These are phyloP conservation scores for Agapanthus africanus DNA, from an alignment of 106 monocot genomes.

Conservation along the genomic window DNA sequence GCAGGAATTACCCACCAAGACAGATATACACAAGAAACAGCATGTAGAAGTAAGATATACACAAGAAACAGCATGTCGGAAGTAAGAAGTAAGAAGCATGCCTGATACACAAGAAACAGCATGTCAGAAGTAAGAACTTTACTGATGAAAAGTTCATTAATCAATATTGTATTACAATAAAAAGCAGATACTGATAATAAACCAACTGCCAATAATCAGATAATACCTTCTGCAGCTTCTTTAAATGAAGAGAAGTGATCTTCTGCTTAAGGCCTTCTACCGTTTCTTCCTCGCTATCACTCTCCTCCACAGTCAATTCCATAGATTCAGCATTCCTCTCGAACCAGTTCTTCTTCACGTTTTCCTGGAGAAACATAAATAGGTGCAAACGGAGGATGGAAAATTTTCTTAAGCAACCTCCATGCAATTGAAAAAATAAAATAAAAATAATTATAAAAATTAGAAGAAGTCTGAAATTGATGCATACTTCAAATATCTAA, in stretches of 20 bases:
- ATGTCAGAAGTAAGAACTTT: neutral
- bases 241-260: slow-evolving; percentile 12
- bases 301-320: slow-evolving; percentile 15
- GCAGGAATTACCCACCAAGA: neutral
- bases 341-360: slow-evolving; percentile 19
- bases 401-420: neutral
- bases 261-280: slow-evolving; percentile 10
- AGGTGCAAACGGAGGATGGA: neutral
- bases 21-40: neutral
- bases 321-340: slow-evolving; percentile 21
- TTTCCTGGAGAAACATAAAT: slow-evolving; percentile 10
- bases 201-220: slow-evolving; percentile 1
- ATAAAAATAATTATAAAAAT: neutral
- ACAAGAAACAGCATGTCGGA: neutral
- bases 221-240: slow-evolving; percentile 19
- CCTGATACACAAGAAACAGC: neutral
- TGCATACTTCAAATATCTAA: neutral
- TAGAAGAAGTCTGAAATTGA: neutral
- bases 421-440: neutral
- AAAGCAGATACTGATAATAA: too few relatives aligned
- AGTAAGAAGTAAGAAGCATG: neutral
- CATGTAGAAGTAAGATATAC: neutral
- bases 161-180: neutral
- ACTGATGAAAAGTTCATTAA: neutral
- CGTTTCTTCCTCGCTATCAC: slow-evolving; percentile 20